Percentiles rank a stretch among this genome's conserved stretches.
Evolutionary conservation across 163 green algal genomes (phyloP).

Genomic region (Chlorella variabilis): DNA sequence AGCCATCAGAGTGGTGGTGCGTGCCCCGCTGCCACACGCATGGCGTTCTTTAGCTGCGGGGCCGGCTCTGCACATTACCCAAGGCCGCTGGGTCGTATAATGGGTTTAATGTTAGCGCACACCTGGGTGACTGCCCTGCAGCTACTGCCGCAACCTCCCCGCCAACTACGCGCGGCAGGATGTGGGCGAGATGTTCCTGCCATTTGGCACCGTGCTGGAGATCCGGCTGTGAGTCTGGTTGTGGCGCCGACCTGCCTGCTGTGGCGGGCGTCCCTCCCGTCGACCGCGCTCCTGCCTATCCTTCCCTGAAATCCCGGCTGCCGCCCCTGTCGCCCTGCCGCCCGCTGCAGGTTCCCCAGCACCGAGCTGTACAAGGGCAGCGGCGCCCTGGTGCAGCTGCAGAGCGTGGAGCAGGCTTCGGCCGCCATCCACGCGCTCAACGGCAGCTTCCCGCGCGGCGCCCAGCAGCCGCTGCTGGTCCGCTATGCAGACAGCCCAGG

Average conservation of each 20-base stretch:
- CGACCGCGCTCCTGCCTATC: too few species aligned
- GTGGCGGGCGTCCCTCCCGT: too few species aligned
- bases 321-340: too few species aligned
- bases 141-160: slow-evolving; percentile 36
- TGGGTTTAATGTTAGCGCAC: too few species aligned
- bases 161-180: slow-evolving; percentile 10
- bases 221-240: slow-evolving; percentile 13
- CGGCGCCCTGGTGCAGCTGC: slow-evolving; percentile 70
- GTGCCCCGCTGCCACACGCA: slow-evolving; percentile 15
- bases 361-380: slow-evolving; percentile 44
- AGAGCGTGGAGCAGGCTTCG: slow-evolving; percentile 49
- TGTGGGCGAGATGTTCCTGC: slow-evolving; percentile 25
- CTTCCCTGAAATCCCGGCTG: too few species aligned
- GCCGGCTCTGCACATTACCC: too few species aligned
- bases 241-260: too few species aligned
- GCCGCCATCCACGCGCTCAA: slow-evolving; percentile 67
- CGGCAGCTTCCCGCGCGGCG: slow-evolving; percentile 47
- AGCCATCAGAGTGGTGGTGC: slow-evolving; percentile 43
- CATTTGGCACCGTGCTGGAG: slow-evolving; percentile 27
- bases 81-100: too few species aligned
- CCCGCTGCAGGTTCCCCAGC: slow-evolving; percentile 45
- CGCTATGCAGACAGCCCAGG: slow-evolving; percentile 57
- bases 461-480: slow-evolving; percentile 64
- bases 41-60: not conserved
- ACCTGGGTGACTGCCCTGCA: too few species aligned